A percentile compares a stretch with the other conserved stretches of the same genome.
phyloP scores from a whole-genome alignment of 2,329 filamentous ascomycete genomes.

The Xylaria sp. region DNA sequence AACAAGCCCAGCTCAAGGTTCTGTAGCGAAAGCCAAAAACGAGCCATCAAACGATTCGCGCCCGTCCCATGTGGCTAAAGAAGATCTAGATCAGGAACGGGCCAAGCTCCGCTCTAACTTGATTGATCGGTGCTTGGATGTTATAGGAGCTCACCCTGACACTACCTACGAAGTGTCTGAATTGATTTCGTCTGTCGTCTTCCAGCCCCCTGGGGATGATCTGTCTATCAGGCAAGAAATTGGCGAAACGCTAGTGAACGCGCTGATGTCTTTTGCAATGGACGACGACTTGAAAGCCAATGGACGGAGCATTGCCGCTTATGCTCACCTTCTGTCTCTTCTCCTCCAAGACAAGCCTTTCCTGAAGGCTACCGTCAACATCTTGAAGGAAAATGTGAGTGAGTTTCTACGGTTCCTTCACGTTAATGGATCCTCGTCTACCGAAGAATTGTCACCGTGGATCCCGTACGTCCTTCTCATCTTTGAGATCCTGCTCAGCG shows the following conservation, averaged over 20 bases:
- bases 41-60: conserved; percentile 37
- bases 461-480: conserved; percentile 90
- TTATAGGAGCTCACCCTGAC: conserved; percentile 87
- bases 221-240: conserved; percentile 72
- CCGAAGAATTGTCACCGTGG: conserved; percentile 89
- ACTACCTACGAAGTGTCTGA: conserved; percentile 92
- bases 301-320: conserved; percentile 77
- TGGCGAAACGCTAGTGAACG: conserved; percentile 83
- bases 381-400: conserved; percentile 79
- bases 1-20: conserved; percentile 39
- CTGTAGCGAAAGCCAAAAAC: conserved; percentile 36
- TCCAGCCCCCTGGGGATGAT: conserved; percentile 66
- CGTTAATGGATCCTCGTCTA: conserved; percentile 71
- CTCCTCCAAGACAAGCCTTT: conserved; percentile 86
- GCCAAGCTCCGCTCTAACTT: conserved; percentile 77
- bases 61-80: conserved; percentile 67
- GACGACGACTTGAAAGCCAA: conserved; percentile 73
- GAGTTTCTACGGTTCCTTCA: conserved; percentile 84
- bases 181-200: conserved; percentile 79
- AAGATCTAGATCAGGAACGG: conserved; percentile 83
- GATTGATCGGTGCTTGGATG: conserved; percentile 89
- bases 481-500: conserved; percentile 87
- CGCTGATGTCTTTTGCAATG: conserved; percentile 75
- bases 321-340: conserved; percentile 89
- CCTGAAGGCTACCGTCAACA: conserved; percentile 79